phyloP scores from a whole-genome alignment of 75 land plant species.

The Selaginella tamariscina region DNA sequence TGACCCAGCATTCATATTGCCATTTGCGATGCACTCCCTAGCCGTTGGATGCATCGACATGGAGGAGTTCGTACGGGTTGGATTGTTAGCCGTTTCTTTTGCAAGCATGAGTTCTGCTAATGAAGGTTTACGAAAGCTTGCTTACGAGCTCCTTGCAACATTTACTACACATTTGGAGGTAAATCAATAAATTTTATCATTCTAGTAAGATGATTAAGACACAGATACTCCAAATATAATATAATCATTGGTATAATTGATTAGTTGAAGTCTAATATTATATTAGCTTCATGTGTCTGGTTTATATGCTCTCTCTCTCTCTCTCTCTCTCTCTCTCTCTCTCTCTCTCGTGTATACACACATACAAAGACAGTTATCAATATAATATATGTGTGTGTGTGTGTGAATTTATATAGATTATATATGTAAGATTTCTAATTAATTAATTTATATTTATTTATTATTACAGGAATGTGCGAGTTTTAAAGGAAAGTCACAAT shows the following conservation, averaged over 20 bases:
- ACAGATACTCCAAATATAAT: too few species aligned
- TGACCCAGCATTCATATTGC: conserved; percentile 74
- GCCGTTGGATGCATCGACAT: conserved; percentile 52
- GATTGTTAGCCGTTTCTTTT: conserved; percentile 77
- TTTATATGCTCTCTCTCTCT: neutral
- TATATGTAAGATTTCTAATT: too few species aligned
- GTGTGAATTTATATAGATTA: too few species aligned
- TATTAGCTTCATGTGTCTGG: too few species aligned
- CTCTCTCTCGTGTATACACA: neutral
- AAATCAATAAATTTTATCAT: too few species aligned
- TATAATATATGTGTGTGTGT: too few species aligned
- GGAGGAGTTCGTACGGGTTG: conserved; percentile 63
- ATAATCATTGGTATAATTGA: too few species aligned
- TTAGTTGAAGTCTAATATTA: too few species aligned
- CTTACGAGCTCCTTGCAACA: conserved; percentile 55
- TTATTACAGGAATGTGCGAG: conserved; percentile 41
- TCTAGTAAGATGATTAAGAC: too few species aligned
- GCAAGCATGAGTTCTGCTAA: conserved; percentile 60
- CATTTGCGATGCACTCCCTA: conserved; percentile 58
- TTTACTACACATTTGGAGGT: conserved; percentile 65
- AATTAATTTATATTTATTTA: neutral
- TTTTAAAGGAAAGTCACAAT: conserved; percentile 47
- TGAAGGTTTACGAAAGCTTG: conserved; percentile 56
- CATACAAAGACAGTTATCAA: too few species aligned
- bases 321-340: neutral